Evolutionary conservation across 2,329 filamentous ascomycete genomes (phyloP).

Genomic region (Macroventuria anomochaeta): DNA sequence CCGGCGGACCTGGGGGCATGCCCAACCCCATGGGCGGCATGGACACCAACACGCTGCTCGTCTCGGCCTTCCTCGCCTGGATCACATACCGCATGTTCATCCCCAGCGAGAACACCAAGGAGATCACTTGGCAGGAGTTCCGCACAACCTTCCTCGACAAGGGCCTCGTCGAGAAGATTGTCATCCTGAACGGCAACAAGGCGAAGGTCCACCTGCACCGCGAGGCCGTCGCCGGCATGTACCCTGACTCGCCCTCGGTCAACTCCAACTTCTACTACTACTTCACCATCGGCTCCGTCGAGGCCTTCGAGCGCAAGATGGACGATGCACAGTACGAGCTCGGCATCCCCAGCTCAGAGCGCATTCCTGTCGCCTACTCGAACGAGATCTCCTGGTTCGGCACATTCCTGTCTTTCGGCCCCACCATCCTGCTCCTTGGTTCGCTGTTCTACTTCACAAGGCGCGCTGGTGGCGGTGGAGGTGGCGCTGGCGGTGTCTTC

Average conservation of each 20-base stretch:
- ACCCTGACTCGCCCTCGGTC: slow-evolving; percentile 75
- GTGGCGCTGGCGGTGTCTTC: slow-evolving; percentile 79
- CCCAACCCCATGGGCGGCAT: slow-evolving; percentile 43
- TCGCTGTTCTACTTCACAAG: slow-evolving; percentile 80
- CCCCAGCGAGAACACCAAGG: slow-evolving; percentile 69
- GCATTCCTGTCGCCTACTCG: slow-evolving; percentile 90
- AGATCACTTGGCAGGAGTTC: slow-evolving; percentile 99
- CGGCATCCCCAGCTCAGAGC: slow-evolving; percentile 82
- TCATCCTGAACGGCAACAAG: slow-evolving; percentile 75
- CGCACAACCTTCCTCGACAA: slow-evolving; percentile 92
- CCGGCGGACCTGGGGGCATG: slow-evolving; percentile 23
- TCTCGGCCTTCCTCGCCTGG: slow-evolving; percentile 67
- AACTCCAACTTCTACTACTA: slow-evolving; percentile 81
- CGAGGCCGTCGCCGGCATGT: slow-evolving; percentile 72
- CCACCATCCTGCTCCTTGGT: slow-evolving; percentile 84
- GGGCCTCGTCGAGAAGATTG: slow-evolving; percentile 91
- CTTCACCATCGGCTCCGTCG: slow-evolving; percentile 94
- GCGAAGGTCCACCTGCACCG: slow-evolving; percentile 84
- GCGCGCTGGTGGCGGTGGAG: slow-evolving; percentile 70
- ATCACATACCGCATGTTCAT: slow-evolving; percentile 67
- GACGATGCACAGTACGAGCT: slow-evolving; percentile 89
- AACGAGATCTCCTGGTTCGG: slow-evolving; percentile 75
- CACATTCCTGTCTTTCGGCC: slow-evolving; percentile 80
- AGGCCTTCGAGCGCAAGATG: slow-evolving; percentile 87
- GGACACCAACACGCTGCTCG: slow-evolving; percentile 63